A percentile compares a stretch with the other conserved stretches of the same genome.
These are phyloP conservation scores for Paracorniculantispora psalliotae DNA, from an alignment of 2,329 filamentous ascomycete genomes.

Conservation along the genomic window DNA sequence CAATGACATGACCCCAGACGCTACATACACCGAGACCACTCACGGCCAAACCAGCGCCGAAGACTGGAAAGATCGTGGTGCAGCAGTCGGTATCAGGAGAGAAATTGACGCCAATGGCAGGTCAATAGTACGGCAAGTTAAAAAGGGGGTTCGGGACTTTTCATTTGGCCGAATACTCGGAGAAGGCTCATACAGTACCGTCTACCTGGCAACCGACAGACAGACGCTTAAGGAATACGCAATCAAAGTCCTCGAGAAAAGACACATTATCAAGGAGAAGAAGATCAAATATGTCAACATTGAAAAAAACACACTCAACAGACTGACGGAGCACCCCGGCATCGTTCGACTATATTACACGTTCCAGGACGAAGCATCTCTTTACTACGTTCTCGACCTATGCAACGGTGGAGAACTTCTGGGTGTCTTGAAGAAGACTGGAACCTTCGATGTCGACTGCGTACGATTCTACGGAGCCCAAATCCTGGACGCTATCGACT, in stretches of 20 bases:
- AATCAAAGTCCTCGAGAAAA: slow-evolving; percentile 96
- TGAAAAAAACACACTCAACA: slow-evolving; percentile 95
- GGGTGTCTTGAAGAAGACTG: slow-evolving; percentile 88
- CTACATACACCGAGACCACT: slow-evolving; percentile 19
- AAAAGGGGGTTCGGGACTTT: slow-evolving; percentile 97
- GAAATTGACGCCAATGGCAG: slow-evolving; percentile 84
- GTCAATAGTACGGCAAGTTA: slow-evolving; percentile 75
- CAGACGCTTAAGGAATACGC: slow-evolving; percentile 95
- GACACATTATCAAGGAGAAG: slow-evolving; percentile 99
- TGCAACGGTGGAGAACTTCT: slow-evolving; percentile 89
- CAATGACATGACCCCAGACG: neutral
- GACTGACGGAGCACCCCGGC: slow-evolving; percentile 91
- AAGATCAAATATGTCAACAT: slow-evolving; percentile 99
- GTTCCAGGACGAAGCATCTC: slow-evolving; percentile 91
- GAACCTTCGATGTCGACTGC: slow-evolving; percentile 92
- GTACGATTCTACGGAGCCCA: slow-evolving; percentile 91
- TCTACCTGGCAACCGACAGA: slow-evolving; percentile 86
- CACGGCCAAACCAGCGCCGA: slow-evolving; percentile 41
- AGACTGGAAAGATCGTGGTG: slow-evolving; percentile 93
- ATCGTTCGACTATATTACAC: slow-evolving; percentile 97
- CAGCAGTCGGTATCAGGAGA: slow-evolving; percentile 75
- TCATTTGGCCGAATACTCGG: slow-evolving; percentile 85
- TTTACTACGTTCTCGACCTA: slow-evolving; percentile 95
- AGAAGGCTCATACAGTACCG: slow-evolving; percentile 96
- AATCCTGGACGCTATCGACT: slow-evolving; percentile 92